These are phyloP conservation scores for Mrakia gelida DNA, from an alignment of 768 basidiomycete species.

Conservation along the genomic window DNA sequence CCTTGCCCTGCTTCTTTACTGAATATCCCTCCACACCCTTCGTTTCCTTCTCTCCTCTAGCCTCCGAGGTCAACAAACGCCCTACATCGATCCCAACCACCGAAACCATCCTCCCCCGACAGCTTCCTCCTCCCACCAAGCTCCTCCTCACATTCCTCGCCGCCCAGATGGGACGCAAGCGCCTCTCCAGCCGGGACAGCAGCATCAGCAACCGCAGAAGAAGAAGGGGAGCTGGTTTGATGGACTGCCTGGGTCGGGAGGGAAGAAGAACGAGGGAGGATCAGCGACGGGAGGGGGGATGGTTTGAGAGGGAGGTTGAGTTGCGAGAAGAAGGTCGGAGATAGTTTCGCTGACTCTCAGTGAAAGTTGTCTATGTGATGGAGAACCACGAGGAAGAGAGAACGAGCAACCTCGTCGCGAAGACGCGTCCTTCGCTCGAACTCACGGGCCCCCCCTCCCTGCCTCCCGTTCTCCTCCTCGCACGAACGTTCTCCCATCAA, in stretches of 20 bases:
- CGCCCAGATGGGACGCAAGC: neutral
- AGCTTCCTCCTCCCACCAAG: neutral
- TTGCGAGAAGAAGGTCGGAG: too few relatives aligned
- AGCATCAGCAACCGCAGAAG: neutral
- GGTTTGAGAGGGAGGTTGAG: too few relatives aligned
- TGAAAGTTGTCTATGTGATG: too few relatives aligned
- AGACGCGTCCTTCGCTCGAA: too few relatives aligned
- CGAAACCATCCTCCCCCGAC: neutral
- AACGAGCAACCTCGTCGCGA: too few relatives aligned
- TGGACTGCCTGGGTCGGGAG: neutral
- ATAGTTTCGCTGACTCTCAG: too few relatives aligned
- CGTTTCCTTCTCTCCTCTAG: neutral
- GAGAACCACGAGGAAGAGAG: too few relatives aligned
- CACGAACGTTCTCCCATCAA: too few relatives aligned
- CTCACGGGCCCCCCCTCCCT: too few relatives aligned
- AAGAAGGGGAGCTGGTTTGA: neutral
- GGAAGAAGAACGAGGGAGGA: neutral
- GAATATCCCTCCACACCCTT: too few relatives aligned
- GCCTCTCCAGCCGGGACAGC: neutral
- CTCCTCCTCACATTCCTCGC: neutral
- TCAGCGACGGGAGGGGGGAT: neutral
- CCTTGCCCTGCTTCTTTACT: too few relatives aligned
- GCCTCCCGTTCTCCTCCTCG: too few relatives aligned
- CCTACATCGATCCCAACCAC: neutral
- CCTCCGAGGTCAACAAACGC: conserved; percentile 18